phyloP scores from a whole-genome alignment of 2,329 filamentous ascomycete genomes.

The Phaeosphaeriaceae sp. region DNA sequence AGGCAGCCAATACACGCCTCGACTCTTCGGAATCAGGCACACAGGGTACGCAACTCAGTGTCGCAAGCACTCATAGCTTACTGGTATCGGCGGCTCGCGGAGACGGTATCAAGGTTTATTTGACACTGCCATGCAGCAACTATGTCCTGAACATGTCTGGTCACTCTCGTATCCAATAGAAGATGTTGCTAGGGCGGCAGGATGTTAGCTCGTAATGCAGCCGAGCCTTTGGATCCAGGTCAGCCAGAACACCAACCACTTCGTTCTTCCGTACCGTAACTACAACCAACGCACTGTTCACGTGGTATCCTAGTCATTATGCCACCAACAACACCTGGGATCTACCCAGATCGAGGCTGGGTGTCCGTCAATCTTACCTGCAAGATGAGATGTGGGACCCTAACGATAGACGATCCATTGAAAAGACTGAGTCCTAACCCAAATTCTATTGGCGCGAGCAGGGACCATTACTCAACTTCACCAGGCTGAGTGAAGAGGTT shows the following conservation, averaged over 20 bases:
- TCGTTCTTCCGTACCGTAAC: conserved; percentile 1
- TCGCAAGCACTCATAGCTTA: no score
- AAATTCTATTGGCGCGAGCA: conserved; percentile 13
- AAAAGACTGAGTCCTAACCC: conserved; percentile 14
- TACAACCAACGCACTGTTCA: conserved; percentile 5
- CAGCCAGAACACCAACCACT: conserved; percentile 2
- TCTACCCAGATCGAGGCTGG: conserved; percentile 14
- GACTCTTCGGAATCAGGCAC: no score
- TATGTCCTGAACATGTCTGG: not conserved
- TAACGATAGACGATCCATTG: conserved; percentile 19
- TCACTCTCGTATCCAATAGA: not conserved
- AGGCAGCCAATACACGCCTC: no score
- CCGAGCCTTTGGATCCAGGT: not conserved
- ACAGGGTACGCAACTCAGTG: no score
- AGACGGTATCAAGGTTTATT: no score
- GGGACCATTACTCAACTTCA: conserved; percentile 20
- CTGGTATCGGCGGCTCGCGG: no score
- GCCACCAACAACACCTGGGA: conserved; percentile 11
- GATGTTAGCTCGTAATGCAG: not conserved
- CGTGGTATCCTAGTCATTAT: conserved; percentile 18
- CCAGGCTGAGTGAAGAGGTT: conserved; percentile 26
- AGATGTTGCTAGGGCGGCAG: not conserved
- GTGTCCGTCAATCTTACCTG: conserved; percentile 14
- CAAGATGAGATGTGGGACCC: conserved; percentile 7
- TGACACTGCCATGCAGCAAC: no score